These are phyloP conservation scores for Zygosaccharomyces sapae DNA, from an alignment of 1,139 yeast species.

Conservation along the genomic window DNA sequence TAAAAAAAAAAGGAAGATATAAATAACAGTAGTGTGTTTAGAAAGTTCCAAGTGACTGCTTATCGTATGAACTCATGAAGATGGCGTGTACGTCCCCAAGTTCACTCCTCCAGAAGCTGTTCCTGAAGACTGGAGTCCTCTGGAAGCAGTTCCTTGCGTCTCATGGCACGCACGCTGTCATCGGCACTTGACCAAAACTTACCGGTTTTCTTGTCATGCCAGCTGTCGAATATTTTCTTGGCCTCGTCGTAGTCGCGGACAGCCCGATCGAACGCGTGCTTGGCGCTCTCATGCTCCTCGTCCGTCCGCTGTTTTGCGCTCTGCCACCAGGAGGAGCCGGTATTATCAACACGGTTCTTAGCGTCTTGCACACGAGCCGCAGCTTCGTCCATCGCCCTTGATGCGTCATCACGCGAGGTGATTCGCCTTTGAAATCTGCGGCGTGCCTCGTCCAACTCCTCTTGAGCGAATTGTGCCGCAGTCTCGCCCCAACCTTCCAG, in stretches of 20 bases:
- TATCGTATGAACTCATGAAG: too few relatives aligned
- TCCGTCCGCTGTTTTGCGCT: constrained; percentile 23
- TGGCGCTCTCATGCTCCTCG: constrained; percentile 28
- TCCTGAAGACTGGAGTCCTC: constrained; percentile 33
- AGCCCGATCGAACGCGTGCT: constrained; percentile 36
- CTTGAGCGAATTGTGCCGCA: constrained; percentile 42
- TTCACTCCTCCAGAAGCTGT: constrained; percentile 15
- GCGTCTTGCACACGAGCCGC: constrained; percentile 32
- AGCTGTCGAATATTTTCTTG: constrained; percentile 27
- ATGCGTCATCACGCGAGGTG: constrained; percentile 16
- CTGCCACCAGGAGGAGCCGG: constrained; percentile 36
- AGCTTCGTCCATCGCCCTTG: constrained; percentile 20
- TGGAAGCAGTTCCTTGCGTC: constrained; percentile 23
- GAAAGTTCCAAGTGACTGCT: too few relatives aligned
- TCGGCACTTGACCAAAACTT: constrained; percentile 35
- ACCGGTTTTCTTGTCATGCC: constrained; percentile 27
- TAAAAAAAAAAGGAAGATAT: too few relatives aligned
- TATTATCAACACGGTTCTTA: constrained; percentile 33
- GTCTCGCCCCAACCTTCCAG: constrained; percentile 46
- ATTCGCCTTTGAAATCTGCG: constrained; percentile 12
- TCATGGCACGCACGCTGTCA: constrained; percentile 28
- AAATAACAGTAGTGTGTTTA: too few relatives aligned
- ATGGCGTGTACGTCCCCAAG: not conserved
- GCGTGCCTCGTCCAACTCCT: constrained; percentile 38
- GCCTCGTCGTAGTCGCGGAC: constrained; percentile 34